Evolutionary conservation across 73 alveolate genomes (phyloP).

Genomic region (Paraurostyla sp.): DNA sequence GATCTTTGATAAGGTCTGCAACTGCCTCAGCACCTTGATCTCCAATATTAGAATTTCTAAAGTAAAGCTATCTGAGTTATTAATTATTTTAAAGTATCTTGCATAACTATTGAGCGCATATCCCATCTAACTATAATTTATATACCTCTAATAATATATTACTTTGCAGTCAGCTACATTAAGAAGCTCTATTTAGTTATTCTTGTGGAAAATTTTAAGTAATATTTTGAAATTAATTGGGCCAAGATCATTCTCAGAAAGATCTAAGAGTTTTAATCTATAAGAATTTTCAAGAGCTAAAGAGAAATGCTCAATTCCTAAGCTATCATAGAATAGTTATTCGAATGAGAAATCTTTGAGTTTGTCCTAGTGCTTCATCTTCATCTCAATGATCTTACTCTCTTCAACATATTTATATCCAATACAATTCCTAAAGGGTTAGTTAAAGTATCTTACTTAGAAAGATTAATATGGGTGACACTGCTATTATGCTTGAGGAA

Average conservation of each 20-base stretch:
- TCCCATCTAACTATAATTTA: constrained; percentile 55
- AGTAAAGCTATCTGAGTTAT: constrained; percentile 48
- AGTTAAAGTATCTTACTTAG: constrained; percentile 7
- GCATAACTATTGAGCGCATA: constrained; percentile 65
- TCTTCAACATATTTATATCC: constrained; percentile 75
- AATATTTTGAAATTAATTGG: constrained; percentile 59
- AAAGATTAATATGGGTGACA: constrained; percentile 52
- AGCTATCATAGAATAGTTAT: constrained; percentile 69
- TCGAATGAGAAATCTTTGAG: constrained; percentile 62
- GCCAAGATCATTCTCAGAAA: constrained; percentile 76
- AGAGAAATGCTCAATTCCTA: constrained; percentile 75
- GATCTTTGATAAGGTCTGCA: constrained; percentile 65
- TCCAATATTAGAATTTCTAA: constrained; percentile 76
- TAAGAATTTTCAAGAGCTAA: constrained; percentile 63
- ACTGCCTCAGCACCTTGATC: constrained; percentile 81
- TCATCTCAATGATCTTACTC: constrained; percentile 68
- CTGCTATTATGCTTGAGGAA: constrained; percentile 54
- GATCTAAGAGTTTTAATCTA: constrained; percentile 58
- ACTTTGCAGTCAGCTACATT: constrained; percentile 79
- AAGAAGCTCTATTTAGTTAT: constrained; percentile 58
- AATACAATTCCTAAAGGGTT: constrained; percentile 21
- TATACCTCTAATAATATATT: neutral
- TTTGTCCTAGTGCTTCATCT: constrained; percentile 72
- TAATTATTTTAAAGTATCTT: constrained; percentile 54
- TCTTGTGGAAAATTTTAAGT: constrained; percentile 58